A percentile compares a stretch with the other conserved stretches of the same genome.
These are phyloP conservation scores for Lepidium campestre DNA, from an alignment of 441 rosid genomes.

Conservation along the genomic window DNA sequence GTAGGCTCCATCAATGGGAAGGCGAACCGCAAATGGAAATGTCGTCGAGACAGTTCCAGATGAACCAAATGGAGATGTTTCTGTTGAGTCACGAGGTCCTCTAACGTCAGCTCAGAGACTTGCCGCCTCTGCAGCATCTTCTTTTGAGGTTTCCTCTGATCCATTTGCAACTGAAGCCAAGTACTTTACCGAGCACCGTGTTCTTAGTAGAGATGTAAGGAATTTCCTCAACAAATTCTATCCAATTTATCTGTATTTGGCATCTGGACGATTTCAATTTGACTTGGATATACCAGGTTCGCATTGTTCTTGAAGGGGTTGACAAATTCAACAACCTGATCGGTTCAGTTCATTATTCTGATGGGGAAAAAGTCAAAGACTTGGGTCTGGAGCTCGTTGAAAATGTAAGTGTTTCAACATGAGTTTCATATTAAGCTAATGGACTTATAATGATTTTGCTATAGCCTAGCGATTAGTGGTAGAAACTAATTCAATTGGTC, in stretches of 20 bases:
- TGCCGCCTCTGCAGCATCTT: constrained; percentile 52
- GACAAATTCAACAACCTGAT: constrained; percentile 92
- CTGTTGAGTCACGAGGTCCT: constrained; percentile 57
- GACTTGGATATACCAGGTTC: constrained; percentile 54
- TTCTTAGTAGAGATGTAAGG: constrained; percentile 80
- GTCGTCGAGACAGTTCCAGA: constrained; percentile 36
- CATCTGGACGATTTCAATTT: constrained; percentile 14
- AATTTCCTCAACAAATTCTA: neutral
- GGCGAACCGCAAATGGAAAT: constrained; percentile 53
- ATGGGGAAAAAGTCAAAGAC: constrained; percentile 81
- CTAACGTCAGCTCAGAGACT: constrained; percentile 92
- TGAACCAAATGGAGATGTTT: constrained; percentile 58
- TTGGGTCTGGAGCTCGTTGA: constrained; percentile 89
- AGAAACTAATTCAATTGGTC: neutral
- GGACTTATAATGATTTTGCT: neutral
- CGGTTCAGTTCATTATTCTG: constrained; percentile 90
- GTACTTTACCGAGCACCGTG: constrained; percentile 83
- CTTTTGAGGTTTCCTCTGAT: constrained; percentile 68
- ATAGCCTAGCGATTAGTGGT: neutral
- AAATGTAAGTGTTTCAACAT: constrained; percentile 49
- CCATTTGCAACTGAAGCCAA: constrained; percentile 88
- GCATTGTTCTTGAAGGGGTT: constrained; percentile 93
- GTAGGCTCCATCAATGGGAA: constrained; percentile 84
- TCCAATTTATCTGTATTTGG: constrained; percentile 1
- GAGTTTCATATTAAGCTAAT: neutral